These are phyloP conservation scores for Emergomyces orientalis DNA, from an alignment of 2,329 filamentous ascomycete genomes.

Conservation along the genomic window DNA sequence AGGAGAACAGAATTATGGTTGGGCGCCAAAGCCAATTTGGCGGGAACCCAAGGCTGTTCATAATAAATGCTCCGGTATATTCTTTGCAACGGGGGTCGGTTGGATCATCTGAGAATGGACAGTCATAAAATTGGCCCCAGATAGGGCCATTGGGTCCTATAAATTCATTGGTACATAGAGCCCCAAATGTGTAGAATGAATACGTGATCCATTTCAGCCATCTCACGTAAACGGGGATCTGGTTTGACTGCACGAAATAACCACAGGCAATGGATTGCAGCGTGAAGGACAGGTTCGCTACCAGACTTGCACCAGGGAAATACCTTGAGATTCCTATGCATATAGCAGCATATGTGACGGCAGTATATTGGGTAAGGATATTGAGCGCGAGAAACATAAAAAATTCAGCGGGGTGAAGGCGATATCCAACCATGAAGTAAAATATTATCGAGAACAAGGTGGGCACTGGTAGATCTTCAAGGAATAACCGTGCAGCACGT, in stretches of 20 bases:
- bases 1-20: slow-evolving; percentile 54
- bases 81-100: slow-evolving; percentile 56
- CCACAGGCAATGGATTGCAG: slow-evolving; percentile 66
- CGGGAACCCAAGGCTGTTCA: slow-evolving; percentile 60
- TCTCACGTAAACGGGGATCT: slow-evolving; percentile 66
- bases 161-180: slow-evolving; percentile 65
- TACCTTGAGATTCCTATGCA: slow-evolving; percentile 57
- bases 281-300: slow-evolving; percentile 64
- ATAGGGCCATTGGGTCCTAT: slow-evolving; percentile 27
- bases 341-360: slow-evolving; percentile 60
- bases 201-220: slow-evolving; percentile 54
- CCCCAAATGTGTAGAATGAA: slow-evolving; percentile 56
- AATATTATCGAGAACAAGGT: slow-evolving; percentile 61
- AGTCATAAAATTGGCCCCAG: slow-evolving; percentile 60
- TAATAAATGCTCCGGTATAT: slow-evolving; percentile 61
- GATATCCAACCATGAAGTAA: slow-evolving; percentile 71
- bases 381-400: slow-evolving; percentile 63
- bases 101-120: slow-evolving; percentile 53
- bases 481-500: slow-evolving; percentile 56
- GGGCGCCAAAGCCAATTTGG: slow-evolving; percentile 58
- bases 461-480: slow-evolving; percentile 65
- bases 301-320: slow-evolving; percentile 61
- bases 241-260: slow-evolving; percentile 64
- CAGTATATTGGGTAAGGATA: slow-evolving; percentile 62
- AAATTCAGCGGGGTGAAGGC: slow-evolving; percentile 54